These are phyloP conservation scores for Talaromyces atroroseus DNA, from an alignment of 2,329 filamentous ascomycete species.

Conservation along the genomic window DNA sequence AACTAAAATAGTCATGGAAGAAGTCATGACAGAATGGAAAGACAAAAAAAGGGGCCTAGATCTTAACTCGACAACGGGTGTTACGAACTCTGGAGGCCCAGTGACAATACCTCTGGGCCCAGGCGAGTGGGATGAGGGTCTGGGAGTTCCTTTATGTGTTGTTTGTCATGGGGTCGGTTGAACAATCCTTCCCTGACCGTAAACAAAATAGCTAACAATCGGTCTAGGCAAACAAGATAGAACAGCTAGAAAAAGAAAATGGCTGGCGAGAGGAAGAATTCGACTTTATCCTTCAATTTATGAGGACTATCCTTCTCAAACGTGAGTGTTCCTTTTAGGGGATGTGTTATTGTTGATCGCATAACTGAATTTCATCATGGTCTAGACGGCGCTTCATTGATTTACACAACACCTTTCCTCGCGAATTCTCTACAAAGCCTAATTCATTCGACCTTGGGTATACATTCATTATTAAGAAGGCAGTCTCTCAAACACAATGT, in stretches of 20 bases:
- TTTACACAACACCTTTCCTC: conserved; percentile 74
- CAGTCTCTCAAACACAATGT: conserved; percentile 82
- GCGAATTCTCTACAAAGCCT: conserved; percentile 72
- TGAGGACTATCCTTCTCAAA: conserved; percentile 83
- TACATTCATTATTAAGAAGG: conserved; percentile 74
- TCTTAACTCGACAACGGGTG: conserved; percentile 42
- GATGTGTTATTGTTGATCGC: conserved; percentile 9
- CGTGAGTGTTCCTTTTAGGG: conserved; percentile 50
- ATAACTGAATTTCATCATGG: conserved; percentile 8
- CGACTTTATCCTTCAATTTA: conserved; percentile 87
- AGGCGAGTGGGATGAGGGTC: conserved; percentile 86
- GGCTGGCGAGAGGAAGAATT: conserved; percentile 96
- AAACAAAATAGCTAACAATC: neutral
- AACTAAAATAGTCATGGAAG: conserved; percentile 77
- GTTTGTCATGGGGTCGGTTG: conserved; percentile 80
- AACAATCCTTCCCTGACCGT: conserved; percentile 28
- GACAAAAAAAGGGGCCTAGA: conserved; percentile 63
- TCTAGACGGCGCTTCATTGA: conserved; percentile 72
- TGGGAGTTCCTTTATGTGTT: conserved; percentile 82
- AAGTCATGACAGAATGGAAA: conserved; percentile 74
- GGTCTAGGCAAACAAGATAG: conserved; percentile 74
- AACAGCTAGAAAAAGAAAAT: conserved; percentile 79
- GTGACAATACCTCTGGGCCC: conserved; percentile 72
- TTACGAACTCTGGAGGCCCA: conserved; percentile 59
- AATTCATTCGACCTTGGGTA: conserved; percentile 78